Conservation (phyloP, 169 alveolate species). For the Amoebophrya sp. region DNA sequence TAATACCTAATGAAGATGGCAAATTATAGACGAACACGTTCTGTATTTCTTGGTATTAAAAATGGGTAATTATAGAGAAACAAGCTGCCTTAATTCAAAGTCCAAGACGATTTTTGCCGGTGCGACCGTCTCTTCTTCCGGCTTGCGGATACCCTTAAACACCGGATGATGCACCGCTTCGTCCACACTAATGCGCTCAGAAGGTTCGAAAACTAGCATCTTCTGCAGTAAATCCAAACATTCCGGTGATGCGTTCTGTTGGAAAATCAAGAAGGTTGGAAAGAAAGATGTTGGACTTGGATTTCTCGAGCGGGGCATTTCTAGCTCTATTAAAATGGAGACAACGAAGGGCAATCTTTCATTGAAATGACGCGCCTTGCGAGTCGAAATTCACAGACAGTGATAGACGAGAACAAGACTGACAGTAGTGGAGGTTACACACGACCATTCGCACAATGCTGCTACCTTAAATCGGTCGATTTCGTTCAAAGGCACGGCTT, state of each 20-base stretch:
- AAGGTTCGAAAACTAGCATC: constrained; percentile 86
- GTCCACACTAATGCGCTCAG: constrained; percentile 77
- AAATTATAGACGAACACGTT: background rate
- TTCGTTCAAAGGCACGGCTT: background rate
- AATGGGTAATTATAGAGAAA: background rate
- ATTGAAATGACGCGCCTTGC: background rate
- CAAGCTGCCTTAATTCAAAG: background rate
- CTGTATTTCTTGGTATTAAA: background rate
- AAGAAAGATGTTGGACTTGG: background rate
- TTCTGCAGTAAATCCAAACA: constrained; percentile 78
- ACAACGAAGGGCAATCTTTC: background rate
- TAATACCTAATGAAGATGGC: background rate
- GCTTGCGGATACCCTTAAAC: constrained; percentile 68
- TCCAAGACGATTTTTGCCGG: background rate
- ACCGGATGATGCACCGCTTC: constrained; percentile 82
- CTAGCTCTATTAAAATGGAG: background rate
- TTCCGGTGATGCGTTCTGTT: constrained; percentile 48
- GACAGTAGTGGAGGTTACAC: no score
- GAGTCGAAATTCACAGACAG: background rate
- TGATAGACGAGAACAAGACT: background rate
- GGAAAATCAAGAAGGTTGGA: background rate
- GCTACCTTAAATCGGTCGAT: background rate
- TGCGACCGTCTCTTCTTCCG: constrained; percentile 47
- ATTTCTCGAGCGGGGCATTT: background rate
- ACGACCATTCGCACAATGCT: no score